Evolutionary conservation across 225 moss, liverwort and hornwort species (phyloP), one percentile per base, ranked within the genome.

Genomic region (Pleurozium schreberi): DNA sequence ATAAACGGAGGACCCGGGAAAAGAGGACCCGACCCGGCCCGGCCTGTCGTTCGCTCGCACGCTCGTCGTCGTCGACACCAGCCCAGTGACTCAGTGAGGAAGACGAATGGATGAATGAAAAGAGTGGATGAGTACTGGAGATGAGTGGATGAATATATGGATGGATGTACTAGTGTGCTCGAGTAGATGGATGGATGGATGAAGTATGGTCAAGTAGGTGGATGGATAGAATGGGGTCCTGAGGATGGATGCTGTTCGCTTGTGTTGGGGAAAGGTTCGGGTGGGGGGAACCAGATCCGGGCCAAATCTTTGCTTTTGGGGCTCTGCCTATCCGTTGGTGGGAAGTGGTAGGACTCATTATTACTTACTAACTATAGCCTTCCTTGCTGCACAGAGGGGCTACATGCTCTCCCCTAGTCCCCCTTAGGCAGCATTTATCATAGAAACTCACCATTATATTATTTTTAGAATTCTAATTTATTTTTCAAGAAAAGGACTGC

Each of bases 231-330:
- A n/a, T 6, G 10, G 36, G 69, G 59, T 31, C 5, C 33, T 0
- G 5, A 14, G 64, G 74, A 86, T 64, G 89, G 47, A 75, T 57
- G 62, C 6, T 20, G 69, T 63, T 33, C 9, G 60, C 47, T 69
- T 19, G 28, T 45, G 43, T 55, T 31, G n/a, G 68, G 34, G 62
- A 36, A 22, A 36, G 71, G 78, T 53, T 77, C 60, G 27, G 76
- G 59, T 69, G 49, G 90, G n/a, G 78, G 16, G 38, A 30, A 47
- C 49, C 85, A 81, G 88, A 90, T 90, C 90, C 67, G 4, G 80
- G 21, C 65, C 71, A 85, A 50, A 90, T 90, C 90, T 90, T 85
- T 59, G 88, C 88, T 74, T 88, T 85, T 81, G 49, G 64, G 49
- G 80, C 63, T 85, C 64, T 14, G 87, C 62, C 79, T 45, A 62